Conservation (phyloP, 352 stramenopile species). For the Phytophthora cryptogea region DNA sequence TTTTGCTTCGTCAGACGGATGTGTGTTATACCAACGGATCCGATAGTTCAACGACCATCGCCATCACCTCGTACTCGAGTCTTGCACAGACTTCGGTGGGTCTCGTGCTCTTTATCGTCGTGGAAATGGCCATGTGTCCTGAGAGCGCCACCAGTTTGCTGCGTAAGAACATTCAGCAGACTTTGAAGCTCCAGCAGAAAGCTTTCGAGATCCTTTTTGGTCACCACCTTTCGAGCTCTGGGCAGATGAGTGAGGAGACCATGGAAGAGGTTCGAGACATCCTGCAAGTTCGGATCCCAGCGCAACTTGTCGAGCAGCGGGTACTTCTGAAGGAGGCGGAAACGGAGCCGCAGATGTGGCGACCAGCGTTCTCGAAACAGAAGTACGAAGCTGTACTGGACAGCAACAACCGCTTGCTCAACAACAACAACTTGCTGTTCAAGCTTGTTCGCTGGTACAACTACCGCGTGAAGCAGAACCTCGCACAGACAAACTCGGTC, state of each 20-base stretch:
- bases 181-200: slow-evolving; percentile 63
- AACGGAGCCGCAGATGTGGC: slow-evolving; percentile 71
- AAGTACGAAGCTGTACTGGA: slow-evolving; percentile 80
- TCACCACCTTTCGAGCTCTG: slow-evolving; percentile 63
- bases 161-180: slow-evolving; percentile 77
- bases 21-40: slow-evolving; percentile 51
- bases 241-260: slow-evolving; percentile 56
- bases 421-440: slow-evolving; percentile 84
- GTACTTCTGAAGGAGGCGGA: slow-evolving; percentile 67
- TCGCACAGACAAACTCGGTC: slow-evolving; percentile 39
- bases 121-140: slow-evolving; percentile 70
- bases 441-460: slow-evolving; percentile 84
- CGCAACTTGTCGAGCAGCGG: slow-evolving; percentile 58
- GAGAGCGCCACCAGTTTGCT: slow-evolving; percentile 70
- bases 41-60: slow-evolving; percentile 48
- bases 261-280: slow-evolving; percentile 60
- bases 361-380: slow-evolving; percentile 65
- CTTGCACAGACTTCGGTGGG: slow-evolving; percentile 80
- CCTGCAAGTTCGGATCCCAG: slow-evolving; percentile 61
- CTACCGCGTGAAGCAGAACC: slow-evolving; percentile 58
- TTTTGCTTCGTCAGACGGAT: slow-evolving; percentile 67
- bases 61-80: slow-evolving; percentile 77
- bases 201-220: slow-evolving; percentile 72
- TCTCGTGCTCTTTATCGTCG: slow-evolving; percentile 78
- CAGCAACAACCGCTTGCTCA: slow-evolving; percentile 63